Evolutionary conservation across 139 green algal species (phyloP).

Genomic region (Pycnococcus provasolii): DNA sequence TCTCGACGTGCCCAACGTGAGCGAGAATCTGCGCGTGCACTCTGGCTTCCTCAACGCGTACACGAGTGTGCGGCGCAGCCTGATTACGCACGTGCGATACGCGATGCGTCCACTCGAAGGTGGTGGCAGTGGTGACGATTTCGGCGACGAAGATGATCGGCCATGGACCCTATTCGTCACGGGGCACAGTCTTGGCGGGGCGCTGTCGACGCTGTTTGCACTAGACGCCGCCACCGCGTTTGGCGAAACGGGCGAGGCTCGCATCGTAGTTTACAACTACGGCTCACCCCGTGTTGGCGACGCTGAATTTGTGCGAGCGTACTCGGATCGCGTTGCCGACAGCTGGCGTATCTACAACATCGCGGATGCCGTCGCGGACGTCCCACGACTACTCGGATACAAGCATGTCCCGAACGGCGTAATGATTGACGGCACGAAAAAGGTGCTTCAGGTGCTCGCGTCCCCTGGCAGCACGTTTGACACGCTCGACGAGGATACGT

Average conservation of each 20-base stretch:
- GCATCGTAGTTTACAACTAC: slow-evolving; percentile 31
- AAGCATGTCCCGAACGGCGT: slow-evolving; percentile 30
- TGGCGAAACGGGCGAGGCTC: not conserved
- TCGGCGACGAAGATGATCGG: slow-evolving; percentile 8
- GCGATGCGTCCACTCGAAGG: not conserved
- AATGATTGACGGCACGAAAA: not conserved
- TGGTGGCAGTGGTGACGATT: not conserved
- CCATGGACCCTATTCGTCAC: slow-evolving; percentile 33
- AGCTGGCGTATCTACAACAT: slow-evolving; percentile 35
- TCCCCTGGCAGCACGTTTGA: too few species aligned
- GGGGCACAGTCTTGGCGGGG: slow-evolving; percentile 36
- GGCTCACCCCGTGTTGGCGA: slow-evolving; percentile 37
- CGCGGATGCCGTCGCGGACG: slow-evolving; percentile 30
- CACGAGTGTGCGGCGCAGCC: not conserved
- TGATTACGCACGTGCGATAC: slow-evolving; percentile 4
- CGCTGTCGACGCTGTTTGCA: slow-evolving; percentile 32
- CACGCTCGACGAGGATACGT: too few species aligned
- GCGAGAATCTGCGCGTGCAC: not conserved
- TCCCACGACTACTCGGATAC: slow-evolving; percentile 39
- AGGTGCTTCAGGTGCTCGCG: too few species aligned
- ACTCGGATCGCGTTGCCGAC: slow-evolving; percentile 17
- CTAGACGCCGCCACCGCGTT: not conserved
- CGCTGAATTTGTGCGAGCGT: slow-evolving; percentile 26
- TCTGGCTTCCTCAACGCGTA: slow-evolving; percentile 13
- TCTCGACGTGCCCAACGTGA: not conserved